Percentiles rank a stretch among this genome's conserved stretches.
Conservation (phyloP, 2,329 filamentous ascomycete species). For the Fusarium tuaranense region DNA sequence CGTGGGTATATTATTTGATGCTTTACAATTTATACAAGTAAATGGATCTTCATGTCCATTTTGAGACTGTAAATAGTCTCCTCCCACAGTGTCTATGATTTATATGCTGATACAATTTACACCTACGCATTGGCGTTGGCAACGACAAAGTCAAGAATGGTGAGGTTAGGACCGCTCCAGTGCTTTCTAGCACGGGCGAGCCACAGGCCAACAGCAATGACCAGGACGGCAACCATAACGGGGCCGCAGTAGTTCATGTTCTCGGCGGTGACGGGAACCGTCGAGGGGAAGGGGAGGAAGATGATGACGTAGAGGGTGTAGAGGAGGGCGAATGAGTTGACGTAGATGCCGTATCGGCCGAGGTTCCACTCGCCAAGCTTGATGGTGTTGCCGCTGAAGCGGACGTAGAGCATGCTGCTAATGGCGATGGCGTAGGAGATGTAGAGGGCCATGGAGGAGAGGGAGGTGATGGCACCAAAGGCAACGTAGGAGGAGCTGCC, state of each 20-base stretch:
- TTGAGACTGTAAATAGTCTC: neutral
- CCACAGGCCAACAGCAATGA: conserved; percentile 36
- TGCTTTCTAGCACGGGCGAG: conserved; percentile 34
- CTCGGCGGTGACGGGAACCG: conserved; percentile 34
- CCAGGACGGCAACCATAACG: conserved; percentile 38
- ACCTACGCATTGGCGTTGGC: conserved; percentile 10
- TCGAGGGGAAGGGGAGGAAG: conserved; percentile 42
- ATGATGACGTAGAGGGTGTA: conserved; percentile 42
- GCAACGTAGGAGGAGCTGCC: conserved; percentile 42
- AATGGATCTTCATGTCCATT: neutral
- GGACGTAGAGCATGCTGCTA: conserved; percentile 38
- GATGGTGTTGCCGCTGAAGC: conserved; percentile 15
- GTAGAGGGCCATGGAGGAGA: conserved; percentile 41
- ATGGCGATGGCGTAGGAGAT: conserved; percentile 44
- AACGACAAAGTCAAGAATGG: conserved; percentile 41
- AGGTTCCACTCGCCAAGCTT: conserved; percentile 44
- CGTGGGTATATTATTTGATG: neutral
- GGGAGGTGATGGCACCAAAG: conserved; percentile 40
- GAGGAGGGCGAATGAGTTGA: conserved; percentile 37
- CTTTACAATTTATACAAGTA: conserved; percentile 2
- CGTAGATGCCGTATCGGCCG: conserved; percentile 25
- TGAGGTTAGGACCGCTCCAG: conserved; percentile 39
- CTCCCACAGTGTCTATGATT: neutral
- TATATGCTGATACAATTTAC: neutral
- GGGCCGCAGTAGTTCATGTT: conserved; percentile 44